Evolutionary conservation across 139 green algal species (phyloP).

Genomic region (Edaphochlamys debaryana): DNA sequence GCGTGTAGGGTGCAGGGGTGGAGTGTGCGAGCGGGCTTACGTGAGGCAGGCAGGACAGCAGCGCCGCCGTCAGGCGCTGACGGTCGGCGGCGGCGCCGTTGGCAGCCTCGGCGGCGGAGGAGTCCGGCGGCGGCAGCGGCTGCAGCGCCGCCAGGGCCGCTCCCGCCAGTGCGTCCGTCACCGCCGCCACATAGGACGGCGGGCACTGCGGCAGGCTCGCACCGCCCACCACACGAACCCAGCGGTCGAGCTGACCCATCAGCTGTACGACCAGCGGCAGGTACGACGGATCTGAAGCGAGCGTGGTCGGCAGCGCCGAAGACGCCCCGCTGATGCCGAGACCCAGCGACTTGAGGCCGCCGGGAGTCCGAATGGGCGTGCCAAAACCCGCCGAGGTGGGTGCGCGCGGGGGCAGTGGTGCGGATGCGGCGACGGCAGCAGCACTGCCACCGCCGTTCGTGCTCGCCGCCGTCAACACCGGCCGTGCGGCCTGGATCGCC

Average conservation of each 20-base stretch:
- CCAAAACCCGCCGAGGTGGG: neutral
- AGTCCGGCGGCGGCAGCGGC: neutral
- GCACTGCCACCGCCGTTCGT: neutral
- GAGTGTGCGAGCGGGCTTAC: no score
- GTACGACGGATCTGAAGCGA: neutral
- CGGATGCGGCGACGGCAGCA: neutral
- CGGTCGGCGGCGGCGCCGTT: neutral
- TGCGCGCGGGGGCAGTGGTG: neutral
- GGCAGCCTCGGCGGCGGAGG: neutral
- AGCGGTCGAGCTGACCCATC: conserved; percentile 3
- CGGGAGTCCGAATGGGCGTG: neutral
- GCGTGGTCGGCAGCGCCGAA: neutral
- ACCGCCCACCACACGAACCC: neutral
- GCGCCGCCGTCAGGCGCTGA: conserved; percentile 9
- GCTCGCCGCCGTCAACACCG: neutral
- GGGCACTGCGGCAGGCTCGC: conserved; percentile 34
- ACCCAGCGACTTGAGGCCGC: no score
- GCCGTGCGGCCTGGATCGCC: neutral
- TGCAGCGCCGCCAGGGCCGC: conserved; percentile 37
- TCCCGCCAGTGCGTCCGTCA: conserved; percentile 37
- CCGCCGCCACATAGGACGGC: neutral
- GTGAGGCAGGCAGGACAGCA: conserved; percentile 32
- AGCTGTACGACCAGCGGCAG: neutral
- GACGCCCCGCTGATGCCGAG: neutral
- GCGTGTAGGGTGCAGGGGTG: no score